Evolutionary conservation across 2,329 filamentous ascomycete genomes (phyloP), one percentile per base, ranked within the genome.

Genomic region (Ophiostoma sp.): DNA sequence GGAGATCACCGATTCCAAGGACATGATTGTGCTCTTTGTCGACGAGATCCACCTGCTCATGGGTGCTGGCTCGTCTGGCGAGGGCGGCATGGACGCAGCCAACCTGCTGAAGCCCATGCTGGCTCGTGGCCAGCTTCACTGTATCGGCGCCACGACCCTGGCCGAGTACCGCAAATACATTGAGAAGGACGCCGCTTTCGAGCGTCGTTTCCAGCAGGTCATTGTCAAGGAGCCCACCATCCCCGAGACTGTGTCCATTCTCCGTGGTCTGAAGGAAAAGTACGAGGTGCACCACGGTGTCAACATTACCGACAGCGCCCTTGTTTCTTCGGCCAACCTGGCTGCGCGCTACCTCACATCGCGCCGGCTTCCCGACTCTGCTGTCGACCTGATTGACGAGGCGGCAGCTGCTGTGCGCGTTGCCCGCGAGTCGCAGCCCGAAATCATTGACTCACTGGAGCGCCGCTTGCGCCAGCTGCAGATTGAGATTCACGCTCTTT

Each of bases 221-320:
- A 81, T 99, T 64, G 94, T 98, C 79, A 97, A 97, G 82, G 95
- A 99, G 78, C 95, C 95, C 2, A 85, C 88, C 6, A 89, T 98
- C 67, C 80, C 87, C 1, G 95, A 99, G 81, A 98, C 95, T 17
- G 88, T 99, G 73, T 99, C 95, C 31, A 99, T 99, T 77, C 89
- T 99, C n/a, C 92, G 95, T 84, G 95, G 95, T 77, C 83, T 99
- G 73, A 99, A 98, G 83, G 94, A 98, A 79, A 93, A 93, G 79
- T 99, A 98, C 81, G 95, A 99, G 81, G 92, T 96, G 67, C 95
- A 99, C 80, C 95, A 99, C 79, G 94, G 94, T 84, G 95, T 99
- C 76, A 98, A 89, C 74, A 99, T 99, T 74, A 89, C 94, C 62
- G 95, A 99, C 77, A 93, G 90, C 76, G 95, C 95, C 73, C 91